Base-by-base conservation (phyloP, 2,329 filamentous ascomycete genomes). In the Colletotrichum zoysiae region DNA sequence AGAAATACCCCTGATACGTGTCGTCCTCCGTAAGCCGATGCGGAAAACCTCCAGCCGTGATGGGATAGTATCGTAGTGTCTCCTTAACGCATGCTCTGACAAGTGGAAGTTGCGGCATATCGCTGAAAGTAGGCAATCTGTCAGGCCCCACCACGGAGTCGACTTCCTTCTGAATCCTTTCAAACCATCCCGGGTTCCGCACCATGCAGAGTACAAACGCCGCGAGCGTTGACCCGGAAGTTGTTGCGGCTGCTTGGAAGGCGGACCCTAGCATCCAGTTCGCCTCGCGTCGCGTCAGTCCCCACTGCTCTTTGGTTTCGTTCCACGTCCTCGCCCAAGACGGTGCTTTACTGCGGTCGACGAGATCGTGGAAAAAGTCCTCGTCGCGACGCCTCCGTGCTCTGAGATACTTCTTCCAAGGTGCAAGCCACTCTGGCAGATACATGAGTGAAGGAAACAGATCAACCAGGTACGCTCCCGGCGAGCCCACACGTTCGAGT, bases 11-110 rank as follows among this genome's bases (percentile, higher is more conserved):
- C 2, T 84, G 78, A 67, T 87, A 88, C 33, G 86, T 81, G 71
- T 88, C 86, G 65, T 88, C 86, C 57, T 84, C 80, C 63, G 85
- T 85, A 8, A 84, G 78, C 0, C 85, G 84, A 70, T 88, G 87
- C 0, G 86, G 85, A 7, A 89, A 86, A 5, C 84, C 84, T 79
- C 73, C 16, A 3, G 60, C 53, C 8, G 48, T 55, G 40, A 88
- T 86, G 26, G 86, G 86, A 57, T 86, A 81, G 84, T 85, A 88
- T 14, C 87, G 81, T 23, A 88, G 79, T 0, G 82, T 81, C 77
- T 89, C 80, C 67, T 75, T 82, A 65, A 84, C 79, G 20, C 81
- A 77, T 7, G 82, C 82, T n/a, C 81, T 78, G 8, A 83, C 76
- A 2, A 79, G 78, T 6, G 83, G 82, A 40, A 85, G 74, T 5